phyloP scores from a whole-genome alignment of 73 alveolate genomes.

The Stentor roeselii region DNA sequence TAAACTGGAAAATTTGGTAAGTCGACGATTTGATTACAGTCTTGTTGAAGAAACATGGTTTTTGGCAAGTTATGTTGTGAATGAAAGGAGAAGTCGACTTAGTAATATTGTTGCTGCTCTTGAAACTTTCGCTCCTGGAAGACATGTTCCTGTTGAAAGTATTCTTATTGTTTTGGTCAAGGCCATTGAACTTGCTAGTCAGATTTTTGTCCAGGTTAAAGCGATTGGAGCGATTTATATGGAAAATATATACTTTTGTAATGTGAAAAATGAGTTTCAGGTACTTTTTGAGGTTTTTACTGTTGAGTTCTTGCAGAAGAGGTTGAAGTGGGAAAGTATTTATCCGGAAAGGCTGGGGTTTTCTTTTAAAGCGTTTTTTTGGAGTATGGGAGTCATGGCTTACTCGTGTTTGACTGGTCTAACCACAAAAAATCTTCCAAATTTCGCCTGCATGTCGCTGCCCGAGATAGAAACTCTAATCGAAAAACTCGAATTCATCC shows the following conservation, averaged over 20 bases:
- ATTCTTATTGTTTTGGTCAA: neutral
- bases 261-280: neutral
- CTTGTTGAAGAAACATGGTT: neutral
- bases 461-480: neutral
- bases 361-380: neutral
- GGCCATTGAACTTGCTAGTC: neutral
- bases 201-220: neutral
- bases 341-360: neutral
- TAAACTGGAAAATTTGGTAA: neutral
- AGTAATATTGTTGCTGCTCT: neutral
- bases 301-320: neutral
- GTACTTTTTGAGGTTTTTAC: neutral
- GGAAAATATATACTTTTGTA: neutral
- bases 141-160: neutral
- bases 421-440: neutral
- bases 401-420: neutral
- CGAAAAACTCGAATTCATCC: neutral
- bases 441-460: neutral
- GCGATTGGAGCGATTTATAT: neutral
- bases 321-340: too few relatives aligned
- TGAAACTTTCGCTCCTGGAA: neutral
- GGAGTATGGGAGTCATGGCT: neutral
- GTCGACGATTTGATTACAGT: neutral
- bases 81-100: neutral
- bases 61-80: neutral